Evolutionary conservation across 177 flowering plant genomes (phyloP), one percentile per base, ranked within the genome.

Genomic region (Tripterygium wilfordii): DNA sequence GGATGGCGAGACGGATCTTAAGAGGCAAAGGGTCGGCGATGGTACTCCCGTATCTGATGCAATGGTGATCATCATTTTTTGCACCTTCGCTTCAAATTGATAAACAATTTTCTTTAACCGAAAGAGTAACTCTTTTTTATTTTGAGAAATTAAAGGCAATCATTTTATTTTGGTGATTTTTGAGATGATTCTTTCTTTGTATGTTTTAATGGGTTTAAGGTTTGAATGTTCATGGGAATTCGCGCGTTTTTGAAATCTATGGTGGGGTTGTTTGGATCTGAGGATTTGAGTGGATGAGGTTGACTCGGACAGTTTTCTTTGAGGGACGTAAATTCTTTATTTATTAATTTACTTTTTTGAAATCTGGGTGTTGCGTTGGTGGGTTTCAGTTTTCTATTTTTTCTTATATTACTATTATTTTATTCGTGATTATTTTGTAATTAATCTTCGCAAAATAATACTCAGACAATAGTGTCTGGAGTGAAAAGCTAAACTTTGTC

Each of bases 1-100:
- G 15, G 47, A 37, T n/a, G 64, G 42, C 33, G 79, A 67, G 44
- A 58, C 42, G 3, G 62, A 57, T 14, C 51, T 38, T 39, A 70
- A 64, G 62, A 68, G 61, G 56, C 61, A 77, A 33, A 68, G 51
- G 61, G 60, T 72, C 67, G 52, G 58, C 45, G 63, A 53, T 40
- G 54, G 29, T n/a, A 47, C 24, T 36, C 62, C 28, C 23, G 71
- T 71, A 68, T 67, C 76, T 61, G 61, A 36, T 12, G 58, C 55
- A 27, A 46, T 43, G 72, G 72, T 64, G 58, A 53, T 51, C 36
- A 53, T 18, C 9, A 33, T n/a, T n/a, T n/a, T n/a, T n/a, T n/a
- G n/a, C n/a, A n/a, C n/a, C n/a, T n/a, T n/a, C n/a, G n/a, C n/a
- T n/a, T n/a, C n/a, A n/a, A n/a, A n/a, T n/a, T n/a, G n/a, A n/a